A percentile compares a stretch with the other conserved stretches of the same genome.
Conservation (phyloP, 495 filamentous ascomycete species). For the Neurospora sp. region DNA sequence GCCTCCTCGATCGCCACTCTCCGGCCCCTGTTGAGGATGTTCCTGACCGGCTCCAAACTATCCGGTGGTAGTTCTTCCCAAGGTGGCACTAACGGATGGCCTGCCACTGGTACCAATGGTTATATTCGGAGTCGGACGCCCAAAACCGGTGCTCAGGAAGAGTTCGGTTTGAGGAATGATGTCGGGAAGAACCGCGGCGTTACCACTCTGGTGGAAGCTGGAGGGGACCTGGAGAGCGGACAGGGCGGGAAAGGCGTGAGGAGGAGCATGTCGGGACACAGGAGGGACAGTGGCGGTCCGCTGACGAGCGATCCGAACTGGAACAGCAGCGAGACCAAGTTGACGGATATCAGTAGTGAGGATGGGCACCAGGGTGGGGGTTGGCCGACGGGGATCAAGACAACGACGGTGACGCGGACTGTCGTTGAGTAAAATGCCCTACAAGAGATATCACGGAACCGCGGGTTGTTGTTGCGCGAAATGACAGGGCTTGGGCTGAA, state of each 20-base stretch:
- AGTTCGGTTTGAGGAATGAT: neutral
- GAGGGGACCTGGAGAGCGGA: neutral
- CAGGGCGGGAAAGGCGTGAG: neutral
- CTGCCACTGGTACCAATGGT: slow-evolving; percentile 21
- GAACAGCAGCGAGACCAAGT: neutral
- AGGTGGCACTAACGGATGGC: neutral
- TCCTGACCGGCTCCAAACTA: neutral
- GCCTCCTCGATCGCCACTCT: slow-evolving; percentile 25
- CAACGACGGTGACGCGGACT: neutral
- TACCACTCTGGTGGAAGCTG: neutral
- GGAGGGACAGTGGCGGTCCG: neutral
- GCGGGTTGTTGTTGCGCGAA: neutral
- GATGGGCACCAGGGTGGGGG: neutral
- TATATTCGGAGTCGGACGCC: slow-evolving; percentile 35
- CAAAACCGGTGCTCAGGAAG: neutral
- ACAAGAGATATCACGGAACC: no score
- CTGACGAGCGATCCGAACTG: neutral
- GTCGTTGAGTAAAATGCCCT: neutral
- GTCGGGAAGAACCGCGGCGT: neutral
- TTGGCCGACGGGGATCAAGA: neutral
- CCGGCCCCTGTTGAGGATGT: slow-evolving; percentile 10
- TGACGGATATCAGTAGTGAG: neutral
- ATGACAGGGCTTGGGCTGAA: no score
- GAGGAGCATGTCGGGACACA: neutral
- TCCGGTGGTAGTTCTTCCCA: neutral